Conservation (phyloP, 1,139 yeast species). For the Lodderomyces metapsilosis region DNA sequence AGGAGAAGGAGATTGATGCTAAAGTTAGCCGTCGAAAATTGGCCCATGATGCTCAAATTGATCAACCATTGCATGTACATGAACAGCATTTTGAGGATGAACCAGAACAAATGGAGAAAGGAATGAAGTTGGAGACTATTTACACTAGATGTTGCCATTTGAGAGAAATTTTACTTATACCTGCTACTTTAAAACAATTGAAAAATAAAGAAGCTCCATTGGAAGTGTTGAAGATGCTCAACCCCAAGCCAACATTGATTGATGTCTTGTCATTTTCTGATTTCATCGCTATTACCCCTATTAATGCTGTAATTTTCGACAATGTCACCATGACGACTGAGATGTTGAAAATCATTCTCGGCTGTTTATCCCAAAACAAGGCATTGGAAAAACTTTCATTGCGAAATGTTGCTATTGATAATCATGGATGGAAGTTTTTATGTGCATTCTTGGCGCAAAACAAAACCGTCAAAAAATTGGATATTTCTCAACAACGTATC, state of each 20-base stretch:
- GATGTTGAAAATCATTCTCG: slow-evolving; percentile 70
- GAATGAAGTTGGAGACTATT: slow-evolving; percentile 53
- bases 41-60: slow-evolving; percentile 30
- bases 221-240: slow-evolving; percentile 72
- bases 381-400: slow-evolving; percentile 69
- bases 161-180: slow-evolving; percentile 88
- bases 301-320: slow-evolving; percentile 76
- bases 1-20: slow-evolving; percentile 16
- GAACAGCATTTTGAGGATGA: slow-evolving; percentile 56
- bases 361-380: slow-evolving; percentile 58
- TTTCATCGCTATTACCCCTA: slow-evolving; percentile 80
- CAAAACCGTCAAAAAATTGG: slow-evolving; percentile 60
- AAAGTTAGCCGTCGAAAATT: slow-evolving; percentile 24
- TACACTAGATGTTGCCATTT: slow-evolving; percentile 93
- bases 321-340: slow-evolving; percentile 77
- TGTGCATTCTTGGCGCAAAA: slow-evolving; percentile 70
- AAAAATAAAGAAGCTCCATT: slow-evolving; percentile 74
- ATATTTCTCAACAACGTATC: slow-evolving; percentile 73
- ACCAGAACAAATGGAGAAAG: slow-evolving; percentile 15
- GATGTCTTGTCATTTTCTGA: slow-evolving; percentile 88
- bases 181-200: slow-evolving; percentile 83
- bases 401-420: slow-evolving; percentile 74
- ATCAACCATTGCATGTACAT: slow-evolving; percentile 67
- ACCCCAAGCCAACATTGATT: slow-evolving; percentile 88
- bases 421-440: slow-evolving; percentile 67